Evolutionary conservation across 2,329 filamentous ascomycete genomes (phyloP).

Genomic region (Zalaria obscura): DNA sequence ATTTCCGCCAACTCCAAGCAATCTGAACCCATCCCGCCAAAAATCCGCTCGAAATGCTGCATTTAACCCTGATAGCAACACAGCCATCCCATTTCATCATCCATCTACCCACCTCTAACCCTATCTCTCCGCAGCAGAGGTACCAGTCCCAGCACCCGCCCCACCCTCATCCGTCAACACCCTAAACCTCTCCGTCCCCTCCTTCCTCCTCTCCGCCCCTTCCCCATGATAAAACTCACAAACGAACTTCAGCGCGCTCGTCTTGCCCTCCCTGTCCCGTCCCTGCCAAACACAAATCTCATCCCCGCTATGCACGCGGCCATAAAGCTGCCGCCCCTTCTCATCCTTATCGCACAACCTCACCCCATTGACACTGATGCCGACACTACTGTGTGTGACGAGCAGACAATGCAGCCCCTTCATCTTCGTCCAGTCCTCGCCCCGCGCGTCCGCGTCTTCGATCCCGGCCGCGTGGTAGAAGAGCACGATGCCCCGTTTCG

Average conservation of each 20-base stretch:
- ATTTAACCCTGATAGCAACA: too few relatives aligned
- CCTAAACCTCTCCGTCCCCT: constrained; percentile 1
- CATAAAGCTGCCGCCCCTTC: constrained; percentile 39
- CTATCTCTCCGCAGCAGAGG: too few relatives aligned
- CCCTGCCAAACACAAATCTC: constrained; percentile 57
- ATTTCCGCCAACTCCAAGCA: too few relatives aligned
- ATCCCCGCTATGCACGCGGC: constrained; percentile 64
- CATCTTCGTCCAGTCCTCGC: constrained; percentile 40
- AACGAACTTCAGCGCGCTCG: constrained; percentile 22
- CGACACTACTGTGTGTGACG: constrained; percentile 62
- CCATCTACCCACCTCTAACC: too few relatives aligned
- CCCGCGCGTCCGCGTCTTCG: constrained; percentile 36
- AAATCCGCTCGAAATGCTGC: too few relatives aligned
- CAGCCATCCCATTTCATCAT: too few relatives aligned
- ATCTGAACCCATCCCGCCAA: too few relatives aligned
- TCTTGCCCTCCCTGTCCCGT: constrained; percentile 12
- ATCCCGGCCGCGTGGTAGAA: constrained; percentile 58
- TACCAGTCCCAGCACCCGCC: too few relatives aligned
- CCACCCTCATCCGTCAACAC: not conserved
- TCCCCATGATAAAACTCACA: constrained; percentile 29
- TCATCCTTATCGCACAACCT: constrained; percentile 43
- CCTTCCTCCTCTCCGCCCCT: constrained; percentile 10
- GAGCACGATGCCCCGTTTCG: constrained; percentile 69
- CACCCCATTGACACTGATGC: constrained; percentile 66
- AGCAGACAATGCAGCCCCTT: constrained; percentile 53